Conservation (phyloP, 2,329 filamentous ascomycete species). For the Coleophoma cylindrospora region DNA sequence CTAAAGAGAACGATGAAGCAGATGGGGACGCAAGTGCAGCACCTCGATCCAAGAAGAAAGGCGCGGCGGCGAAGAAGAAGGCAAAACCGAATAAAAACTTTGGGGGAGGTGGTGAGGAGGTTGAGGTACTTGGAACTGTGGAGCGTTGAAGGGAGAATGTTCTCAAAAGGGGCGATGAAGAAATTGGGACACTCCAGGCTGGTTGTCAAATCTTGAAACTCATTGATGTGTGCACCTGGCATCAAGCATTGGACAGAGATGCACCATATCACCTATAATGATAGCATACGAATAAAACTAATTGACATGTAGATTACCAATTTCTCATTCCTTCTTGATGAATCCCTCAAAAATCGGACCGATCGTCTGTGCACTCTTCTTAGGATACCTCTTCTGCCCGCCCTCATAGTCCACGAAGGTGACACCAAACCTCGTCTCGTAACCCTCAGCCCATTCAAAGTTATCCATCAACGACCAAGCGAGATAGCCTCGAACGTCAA, state of each 20-base stretch:
- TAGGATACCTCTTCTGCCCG: conserved; percentile 73
- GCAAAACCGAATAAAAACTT: conserved; percentile 23
- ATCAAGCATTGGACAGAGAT: not conserved
- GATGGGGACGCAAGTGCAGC: conserved; percentile 11
- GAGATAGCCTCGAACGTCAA: conserved; percentile 75
- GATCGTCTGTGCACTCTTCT: conserved; percentile 75
- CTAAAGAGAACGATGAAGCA: conserved; percentile 15
- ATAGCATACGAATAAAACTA: too few relatives aligned
- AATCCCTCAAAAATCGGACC: conserved; percentile 66
- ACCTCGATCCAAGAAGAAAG: conserved; percentile 10
- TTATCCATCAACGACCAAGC: conserved; percentile 81
- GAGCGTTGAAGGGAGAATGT: conserved; percentile 3
- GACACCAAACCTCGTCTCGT: conserved; percentile 80
- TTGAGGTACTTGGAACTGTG: conserved; percentile 22
- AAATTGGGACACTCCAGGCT: not conserved
- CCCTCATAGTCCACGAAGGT: conserved; percentile 79
- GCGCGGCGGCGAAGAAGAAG: conserved; percentile 11
- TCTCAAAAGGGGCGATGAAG: conserved; percentile 1
- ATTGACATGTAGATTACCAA: too few relatives aligned
- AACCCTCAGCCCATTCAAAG: conserved; percentile 64
- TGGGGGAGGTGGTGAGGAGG: conserved; percentile 22
- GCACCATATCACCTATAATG: too few relatives aligned
- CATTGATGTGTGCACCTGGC: not conserved
- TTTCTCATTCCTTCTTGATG: conserved; percentile 51
- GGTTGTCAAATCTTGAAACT: not conserved